These are phyloP conservation scores for Nemania abortiva DNA, from an alignment of 2,329 filamentous ascomycete genomes.

Conservation along the genomic window DNA sequence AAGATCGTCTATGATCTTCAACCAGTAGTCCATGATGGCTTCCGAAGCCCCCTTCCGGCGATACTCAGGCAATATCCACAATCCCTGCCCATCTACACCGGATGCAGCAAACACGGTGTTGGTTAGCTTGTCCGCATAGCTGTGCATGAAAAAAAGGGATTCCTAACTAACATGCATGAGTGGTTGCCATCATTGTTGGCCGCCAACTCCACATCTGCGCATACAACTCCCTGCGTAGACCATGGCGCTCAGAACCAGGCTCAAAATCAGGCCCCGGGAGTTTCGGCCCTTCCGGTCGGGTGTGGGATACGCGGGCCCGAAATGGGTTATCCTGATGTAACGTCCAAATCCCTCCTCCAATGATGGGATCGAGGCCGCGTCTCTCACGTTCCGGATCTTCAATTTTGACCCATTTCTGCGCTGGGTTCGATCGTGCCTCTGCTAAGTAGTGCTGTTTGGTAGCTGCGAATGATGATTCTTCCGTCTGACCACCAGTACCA, in stretches of 20 bases:
- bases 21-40: constrained; percentile 6
- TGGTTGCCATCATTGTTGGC: constrained; percentile 13
- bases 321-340: constrained; percentile 15
- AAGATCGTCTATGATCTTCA: not conserved
- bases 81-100: not conserved
- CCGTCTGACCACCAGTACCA: not conserved
- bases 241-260: constrained; percentile 5
- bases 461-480: constrained; percentile 5
- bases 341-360: constrained; percentile 11
- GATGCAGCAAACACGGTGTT: not conserved
- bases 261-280: constrained; percentile 16
- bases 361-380: constrained; percentile 3
- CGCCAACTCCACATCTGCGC: constrained; percentile 21
- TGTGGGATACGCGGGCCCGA: not conserved
- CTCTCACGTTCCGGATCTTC: constrained; percentile 13
- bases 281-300: not conserved
- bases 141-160: not conserved
- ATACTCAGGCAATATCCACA: constrained; percentile 18
- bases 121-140: not conserved
- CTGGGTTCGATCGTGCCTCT: constrained; percentile 4
- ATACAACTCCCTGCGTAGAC: constrained; percentile 12
- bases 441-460: constrained; percentile 8
- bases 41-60: constrained; percentile 10
- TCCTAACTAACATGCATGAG: constrained; percentile 12
- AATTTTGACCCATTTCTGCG: constrained; percentile 5